Base-by-base conservation (phyloP, 352 stramenopile species). In the Thraustochytrium striatum region DNA sequence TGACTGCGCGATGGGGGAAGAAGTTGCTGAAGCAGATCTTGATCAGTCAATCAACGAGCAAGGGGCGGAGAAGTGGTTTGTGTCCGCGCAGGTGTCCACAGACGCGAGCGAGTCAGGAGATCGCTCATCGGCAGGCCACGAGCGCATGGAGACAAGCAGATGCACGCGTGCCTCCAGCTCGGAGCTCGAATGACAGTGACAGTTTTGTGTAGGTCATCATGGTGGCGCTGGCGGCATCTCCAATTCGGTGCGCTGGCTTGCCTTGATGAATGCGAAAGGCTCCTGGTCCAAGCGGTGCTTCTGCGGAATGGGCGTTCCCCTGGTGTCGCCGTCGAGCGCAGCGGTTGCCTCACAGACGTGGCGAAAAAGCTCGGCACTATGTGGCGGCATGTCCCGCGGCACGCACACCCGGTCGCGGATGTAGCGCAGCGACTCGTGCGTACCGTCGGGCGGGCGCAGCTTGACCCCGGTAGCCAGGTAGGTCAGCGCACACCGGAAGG, bases 341-440 rank as follows among this genome's bases (percentile, higher is more conserved):
- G 70, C 70, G 28, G 70, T 80, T 28, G 25, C 32, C 44, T 80
- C 70, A 30, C 55, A 43, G 3, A 55, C 16, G 13, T 53, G 52
- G 28, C 70, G 41, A 11, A 80, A 25, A 19, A 55, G 11, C 2
- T 69, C 16, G 0, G 53, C 53, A 2, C 38, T 59, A 13, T 72
- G 55, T 7, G 19, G 32, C 13, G 70, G 65, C 79, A 83, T 83
- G 70, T 83, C 79, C 2, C 79, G 65, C 2, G 79, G 79, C 2
- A 78, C 57, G 72, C 33, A 73, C 19, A 83, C 73, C 0, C 79
- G 39, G 57, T 83, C 79, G 35, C 72, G 65, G 28, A 83, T 70
- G 57, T 83, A 83, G 25, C 79, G 39, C 21, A 83, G 58, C n/a
- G 59, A 68, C 0, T 35, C 68, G 19, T 57, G 61, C 8, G 70